These are phyloP conservation scores for Penicillium coprophilum DNA, from an alignment of 495 filamentous ascomycete species.

Conservation along the genomic window DNA sequence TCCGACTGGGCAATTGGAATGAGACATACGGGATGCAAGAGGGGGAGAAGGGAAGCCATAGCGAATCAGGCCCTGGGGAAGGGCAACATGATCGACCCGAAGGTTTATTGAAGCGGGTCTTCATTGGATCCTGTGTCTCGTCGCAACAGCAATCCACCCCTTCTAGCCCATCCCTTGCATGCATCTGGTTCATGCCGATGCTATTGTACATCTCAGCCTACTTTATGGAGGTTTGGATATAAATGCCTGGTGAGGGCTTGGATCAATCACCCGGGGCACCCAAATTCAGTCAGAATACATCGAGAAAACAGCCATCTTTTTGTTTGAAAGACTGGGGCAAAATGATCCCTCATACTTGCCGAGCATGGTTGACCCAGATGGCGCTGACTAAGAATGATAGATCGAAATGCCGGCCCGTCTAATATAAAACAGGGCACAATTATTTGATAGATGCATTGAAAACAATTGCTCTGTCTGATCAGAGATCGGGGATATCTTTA, in stretches of 20 bases:
- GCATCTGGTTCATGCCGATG: conserved; percentile 20
- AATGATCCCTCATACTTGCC: conserved; percentile 11
- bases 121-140: conserved; percentile 34
- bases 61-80: conserved; percentile 32
- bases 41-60: conserved; percentile 10
- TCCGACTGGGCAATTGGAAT: conserved; percentile 25
- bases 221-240: conserved; percentile 14
- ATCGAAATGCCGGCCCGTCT: not conserved
- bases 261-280: not conserved
- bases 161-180: conserved; percentile 28
- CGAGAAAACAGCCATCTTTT: not conserved
- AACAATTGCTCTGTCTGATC: not conserved
- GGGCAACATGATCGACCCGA: conserved; percentile 29
- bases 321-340: not conserved
- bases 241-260: conserved; percentile 28
- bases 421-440: not conserved
- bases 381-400: conserved; percentile 7
- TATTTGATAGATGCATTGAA: not conserved
- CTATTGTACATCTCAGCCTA: conserved; percentile 6
- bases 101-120: conserved; percentile 29
- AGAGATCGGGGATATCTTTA: conserved; percentile 3
- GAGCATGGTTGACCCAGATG: not conserved
- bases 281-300: not conserved
- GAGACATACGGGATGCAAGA: conserved; percentile 33
- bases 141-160: conserved; percentile 29